Conservation (phyloP, 176 grass and related monocot species). For the Panicum miliaceum region DNA sequence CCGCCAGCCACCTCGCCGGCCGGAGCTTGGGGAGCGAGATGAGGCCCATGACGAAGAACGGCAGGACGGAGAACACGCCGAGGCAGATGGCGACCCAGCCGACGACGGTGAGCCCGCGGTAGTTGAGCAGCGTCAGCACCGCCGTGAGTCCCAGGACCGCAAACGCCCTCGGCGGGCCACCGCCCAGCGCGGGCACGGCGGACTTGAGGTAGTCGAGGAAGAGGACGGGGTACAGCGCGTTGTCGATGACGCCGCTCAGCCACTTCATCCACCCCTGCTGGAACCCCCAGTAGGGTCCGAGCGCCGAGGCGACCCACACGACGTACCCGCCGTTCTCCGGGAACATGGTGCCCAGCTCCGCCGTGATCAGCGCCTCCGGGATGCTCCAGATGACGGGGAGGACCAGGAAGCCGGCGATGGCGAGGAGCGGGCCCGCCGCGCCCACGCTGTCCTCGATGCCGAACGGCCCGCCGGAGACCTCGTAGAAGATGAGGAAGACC, state of each 20-base stretch:
- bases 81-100: slow-evolving; percentile 71
- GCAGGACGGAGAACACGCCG: slow-evolving; percentile 65
- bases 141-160: slow-evolving; percentile 57
- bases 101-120: slow-evolving; percentile 66
- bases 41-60: slow-evolving; percentile 74
- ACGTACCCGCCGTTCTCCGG: slow-evolving; percentile 78
- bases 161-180: slow-evolving; percentile 43
- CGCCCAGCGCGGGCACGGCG: slow-evolving; percentile 50
- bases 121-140: slow-evolving; percentile 68
- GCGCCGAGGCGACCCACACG: slow-evolving; percentile 70
- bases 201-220: slow-evolving; percentile 84
- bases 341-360: slow-evolving; percentile 83
- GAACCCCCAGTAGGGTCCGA: slow-evolving; percentile 81
- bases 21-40: slow-evolving; percentile 59
- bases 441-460: slow-evolving; percentile 68
- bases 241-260: slow-evolving; percentile 81
- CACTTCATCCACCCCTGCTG: slow-evolving; percentile 91
- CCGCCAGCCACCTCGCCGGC: slow-evolving; percentile 54
- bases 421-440: slow-evolving; percentile 68
- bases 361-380: slow-evolving; percentile 76
- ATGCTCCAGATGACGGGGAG: slow-evolving; percentile 79
- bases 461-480: slow-evolving; percentile 78
- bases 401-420: slow-evolving; percentile 66
- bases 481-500: slow-evolving; percentile 90
- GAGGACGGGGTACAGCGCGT: slow-evolving; percentile 72